phyloP scores from a whole-genome alignment of 306 rosid genomes.

The Trifolium dubium region DNA sequence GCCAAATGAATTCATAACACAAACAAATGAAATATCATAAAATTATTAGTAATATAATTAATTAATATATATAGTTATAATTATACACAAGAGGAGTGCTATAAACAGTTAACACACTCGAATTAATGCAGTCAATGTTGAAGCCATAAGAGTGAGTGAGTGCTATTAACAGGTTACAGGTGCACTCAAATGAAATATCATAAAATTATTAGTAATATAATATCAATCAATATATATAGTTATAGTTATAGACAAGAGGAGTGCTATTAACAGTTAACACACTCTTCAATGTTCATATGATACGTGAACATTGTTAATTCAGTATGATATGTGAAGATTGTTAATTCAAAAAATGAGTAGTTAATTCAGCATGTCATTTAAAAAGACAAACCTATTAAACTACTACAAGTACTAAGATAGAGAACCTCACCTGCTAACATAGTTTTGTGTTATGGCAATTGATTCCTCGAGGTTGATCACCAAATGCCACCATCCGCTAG shows the following conservation, averaged over 20 bases:
- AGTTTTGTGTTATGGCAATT: slow-evolving; percentile 91
- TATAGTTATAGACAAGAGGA: neutral
- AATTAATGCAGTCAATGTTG: slow-evolving; percentile 57
- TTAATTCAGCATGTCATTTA: slow-evolving; percentile 17
- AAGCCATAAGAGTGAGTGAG: neutral
- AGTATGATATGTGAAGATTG: too few species aligned
- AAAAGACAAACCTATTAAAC: slow-evolving; percentile 4
- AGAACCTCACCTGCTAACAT: slow-evolving; percentile 76
- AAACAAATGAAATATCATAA: slow-evolving; percentile 1
- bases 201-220: neutral
- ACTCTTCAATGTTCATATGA: too few species aligned
- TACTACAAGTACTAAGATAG: slow-evolving; percentile 14
- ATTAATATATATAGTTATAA: too few species aligned
- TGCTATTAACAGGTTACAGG: too few species aligned
- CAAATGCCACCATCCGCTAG: slow-evolving; percentile 99
- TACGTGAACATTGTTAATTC: too few species aligned
- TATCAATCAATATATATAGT: neutral
- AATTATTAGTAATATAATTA: neutral
- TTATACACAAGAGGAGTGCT: too few species aligned
- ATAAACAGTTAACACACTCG: too few species aligned
- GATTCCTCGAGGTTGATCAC: slow-evolving; percentile 96
- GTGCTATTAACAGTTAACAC: too few species aligned
- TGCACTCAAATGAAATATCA: neutral
- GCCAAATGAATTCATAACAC: slow-evolving; percentile 15
- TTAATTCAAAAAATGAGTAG: neutral